phyloP scores from a whole-genome alignment of 805 yeast species.

The Cyberlindnera japonica region DNA sequence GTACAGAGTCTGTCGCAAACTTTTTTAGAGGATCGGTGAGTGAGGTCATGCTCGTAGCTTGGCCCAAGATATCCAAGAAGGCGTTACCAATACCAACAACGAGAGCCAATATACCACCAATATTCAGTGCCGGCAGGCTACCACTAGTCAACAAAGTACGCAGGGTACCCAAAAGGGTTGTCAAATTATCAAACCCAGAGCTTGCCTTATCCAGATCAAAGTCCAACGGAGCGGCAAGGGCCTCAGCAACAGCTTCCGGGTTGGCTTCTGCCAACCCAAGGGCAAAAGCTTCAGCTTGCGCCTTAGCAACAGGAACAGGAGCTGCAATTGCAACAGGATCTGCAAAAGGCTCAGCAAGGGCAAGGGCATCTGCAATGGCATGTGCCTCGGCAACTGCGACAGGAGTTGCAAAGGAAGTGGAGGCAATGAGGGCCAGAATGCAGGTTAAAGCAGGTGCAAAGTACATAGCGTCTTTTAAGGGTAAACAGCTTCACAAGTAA shows the following conservation, averaged over 20 bases:
- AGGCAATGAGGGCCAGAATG: constrained; percentile 32
- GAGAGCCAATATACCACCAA: constrained; percentile 2
- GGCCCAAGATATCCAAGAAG: constrained; percentile 5
- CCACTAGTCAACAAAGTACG: constrained; percentile 3
- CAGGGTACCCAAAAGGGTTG: constrained; percentile 3
- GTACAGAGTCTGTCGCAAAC: constrained; percentile 4
- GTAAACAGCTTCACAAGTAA: too few species aligned
- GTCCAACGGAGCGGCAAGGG: neutral
- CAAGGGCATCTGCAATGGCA: constrained; percentile 7
- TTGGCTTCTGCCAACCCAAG: constrained; percentile 3
- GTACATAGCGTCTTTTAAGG: too few species aligned
- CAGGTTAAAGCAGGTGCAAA: constrained; percentile 33
- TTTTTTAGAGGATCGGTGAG: constrained; percentile 2
- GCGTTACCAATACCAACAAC: constrained; percentile 6
- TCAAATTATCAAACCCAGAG: constrained; percentile 4
- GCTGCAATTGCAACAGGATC: neutral
- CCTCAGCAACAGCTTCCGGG: neutral
- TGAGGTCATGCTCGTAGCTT: constrained; percentile 1
- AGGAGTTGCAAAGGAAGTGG: constrained; percentile 13
- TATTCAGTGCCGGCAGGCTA: constrained; percentile 5
- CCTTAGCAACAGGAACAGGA: neutral
- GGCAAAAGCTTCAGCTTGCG: neutral
- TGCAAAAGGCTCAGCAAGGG: neutral
- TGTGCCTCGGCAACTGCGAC: neutral
- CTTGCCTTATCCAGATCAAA: constrained; percentile 2